Evolutionary conservation across 768 basidiomycete species (phyloP), one percentile per base, ranked within the genome.

Genomic region (Russula brevipes): DNA sequence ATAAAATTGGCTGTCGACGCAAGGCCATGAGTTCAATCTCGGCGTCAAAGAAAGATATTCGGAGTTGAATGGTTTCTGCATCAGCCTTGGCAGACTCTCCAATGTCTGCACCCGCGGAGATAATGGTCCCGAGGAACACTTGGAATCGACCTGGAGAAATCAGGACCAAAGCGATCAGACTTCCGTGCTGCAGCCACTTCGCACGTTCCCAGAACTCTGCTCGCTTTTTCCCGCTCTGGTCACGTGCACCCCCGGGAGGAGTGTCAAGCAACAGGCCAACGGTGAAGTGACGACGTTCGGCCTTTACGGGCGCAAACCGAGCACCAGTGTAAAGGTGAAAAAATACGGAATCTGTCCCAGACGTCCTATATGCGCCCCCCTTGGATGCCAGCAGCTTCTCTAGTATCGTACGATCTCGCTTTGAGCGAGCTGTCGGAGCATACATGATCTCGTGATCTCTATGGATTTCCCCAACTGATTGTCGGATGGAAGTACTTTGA

Each of bases 251-350:
- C 1, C 82, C 84, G 4, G 85, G 82, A 24, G 89, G 87, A 0
- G 85, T 67, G 61, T 82, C 78, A 31, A 85, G 67, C 0, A 71
- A 58, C 1, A 89, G 64, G 1, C 76, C 75, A 11, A 79, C 77
- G 0, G 82, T 77, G 33, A 88, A 72, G 2, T 82, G 83, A 11
- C 80, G 77, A n/a, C 79, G 73, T 45, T 84, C 82, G 0, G 85
- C 78, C 19, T 75, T 71, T 42, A 83, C 61, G 2, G 80, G 74
- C 2, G 66, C 61, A 62, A 88, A 86, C 5, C 71, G 66, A 60
- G 81, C 79, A 52, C 80, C 76, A 31, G 84, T 81, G 71, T 87
- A 86, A 3, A 88, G 72, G 35, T 86, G 83, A 77, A 87, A 86
- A 74, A 85, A 79, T 5, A 84, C 69, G 0, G 77, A 76, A 38